phyloP scores from a whole-genome alignment of 306 rosid species.

The Medicago truncatula region MtrunA17r5.0-ANR NC_053048.1:42683501-42684000 shows the following conservation, averaged over 20 bases:
- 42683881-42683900: conserved; percentile 60
- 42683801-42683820: conserved; percentile 29
- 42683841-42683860: conserved; percentile 58
- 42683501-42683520: conserved; percentile 39
- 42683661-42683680: neutral
- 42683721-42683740: conserved; percentile 2
- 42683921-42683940: conserved; percentile 61
- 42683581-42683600: conserved; percentile 33
- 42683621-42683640: neutral
- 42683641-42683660: neutral
- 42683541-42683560: conserved; percentile 33
- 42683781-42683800: neutral
- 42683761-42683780: conserved; percentile 5
- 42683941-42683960: conserved; percentile 56
- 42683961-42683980: conserved; percentile 83
- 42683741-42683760: conserved; percentile 13
- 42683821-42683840: conserved; percentile 46
- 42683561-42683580: too few relatives aligned
- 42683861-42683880: conserved; percentile 49
- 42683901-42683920: conserved; percentile 50
- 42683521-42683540: conserved; percentile 22
- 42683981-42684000: conserved; percentile 69
- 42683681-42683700: conserved; percentile 7
- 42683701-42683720: conserved; percentile 20
- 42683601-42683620: conserved; percentile 23